Conservation (phyloP, 2,329 filamentous ascomycete species). For the Hypoxylon sp. region DNA sequence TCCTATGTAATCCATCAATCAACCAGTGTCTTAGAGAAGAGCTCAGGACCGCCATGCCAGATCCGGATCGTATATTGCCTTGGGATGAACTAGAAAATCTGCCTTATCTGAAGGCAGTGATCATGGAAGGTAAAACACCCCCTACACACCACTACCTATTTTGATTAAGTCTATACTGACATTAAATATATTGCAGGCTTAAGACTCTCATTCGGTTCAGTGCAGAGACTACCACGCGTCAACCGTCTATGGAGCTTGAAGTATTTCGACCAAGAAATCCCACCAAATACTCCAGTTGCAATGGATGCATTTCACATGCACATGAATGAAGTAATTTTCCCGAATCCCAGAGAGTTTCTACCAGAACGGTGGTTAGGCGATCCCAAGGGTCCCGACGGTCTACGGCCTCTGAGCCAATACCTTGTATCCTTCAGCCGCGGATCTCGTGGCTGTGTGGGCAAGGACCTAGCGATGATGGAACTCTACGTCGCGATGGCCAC, state of each 20-base stretch:
- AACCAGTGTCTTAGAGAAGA: conserved; percentile 17
- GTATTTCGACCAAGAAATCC: conserved; percentile 29
- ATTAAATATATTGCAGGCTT: too few relatives aligned
- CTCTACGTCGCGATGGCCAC: conserved; percentile 52
- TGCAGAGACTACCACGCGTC: conserved; percentile 30
- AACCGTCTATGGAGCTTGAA: conserved; percentile 12
- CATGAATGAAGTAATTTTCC: conserved; percentile 30
- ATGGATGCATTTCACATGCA: conserved; percentile 39
- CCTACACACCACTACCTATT: too few relatives aligned
- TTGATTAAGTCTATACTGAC: too few relatives aligned
- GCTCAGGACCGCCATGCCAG: conserved; percentile 24
- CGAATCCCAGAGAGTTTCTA: conserved; percentile 20
- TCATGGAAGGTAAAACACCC: conserved; percentile 36
- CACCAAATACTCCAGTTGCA: conserved; percentile 21
- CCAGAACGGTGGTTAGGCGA: conserved; percentile 38
- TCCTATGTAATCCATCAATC: conserved; percentile 19
- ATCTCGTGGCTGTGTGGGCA: conserved; percentile 47
- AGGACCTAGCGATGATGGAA: conserved; percentile 47
- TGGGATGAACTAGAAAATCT: conserved; percentile 37
- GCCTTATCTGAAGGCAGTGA: conserved; percentile 41
- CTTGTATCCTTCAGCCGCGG: conserved; percentile 48
- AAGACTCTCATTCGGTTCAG: too few relatives aligned
- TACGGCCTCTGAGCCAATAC: conserved; percentile 27
- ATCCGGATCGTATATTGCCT: conserved; percentile 18
- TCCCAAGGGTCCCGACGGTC: conserved; percentile 13